Evolutionary conservation across 179 eudicot species (phyloP), one percentile per base, ranked within the genome.

Genomic region (Drosera spatulata): DNA sequence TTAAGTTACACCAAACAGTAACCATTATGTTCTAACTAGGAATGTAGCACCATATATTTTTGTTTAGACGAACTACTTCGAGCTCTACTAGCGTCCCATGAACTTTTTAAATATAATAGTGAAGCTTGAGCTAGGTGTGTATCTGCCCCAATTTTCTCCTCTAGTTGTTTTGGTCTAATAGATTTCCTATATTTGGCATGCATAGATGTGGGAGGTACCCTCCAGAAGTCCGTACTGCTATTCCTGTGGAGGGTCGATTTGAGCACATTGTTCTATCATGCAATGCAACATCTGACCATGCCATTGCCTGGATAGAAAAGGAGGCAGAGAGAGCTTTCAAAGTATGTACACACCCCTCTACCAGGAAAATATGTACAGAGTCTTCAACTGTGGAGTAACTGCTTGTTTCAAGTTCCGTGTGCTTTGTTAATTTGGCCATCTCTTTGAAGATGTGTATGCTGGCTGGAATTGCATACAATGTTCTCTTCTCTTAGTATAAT

Each of bases 221-320:
- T 57, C 97, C 97, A 42, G 86, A 85, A 63, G 96, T 91, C 64
- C 83, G 88, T 73, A 91, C 97, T 45, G 97, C 97, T 45, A 91
- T 91, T 54, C 97, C 97, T 9, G 95, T 91, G 12, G 96, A 87
- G 59, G 97, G 86, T 69, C 77, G 97, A 72, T 91, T 87, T 63
- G 97, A 91, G 61, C 97, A 91, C 62, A 83, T 91, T 63, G 97
- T 91, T 46, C 75, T 91, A 53, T 83, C 97, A 5, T 81, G 90
- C 77, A 84, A 80, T 67, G 83, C 94, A 37, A 91, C 90, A 10
- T 78, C 88, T 58, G 97, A 91, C 81, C 97, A 91, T 65, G 93
- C 73, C 61, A 83, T 91, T 76, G 64, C 83, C 47, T 87, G 96
- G 96, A 91, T 91, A 13, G 80, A 77, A 67, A 72, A 84, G 71